Percentiles rank a stretch among this genome's conserved stretches.
Conservation (phyloP, 257 asterid species). For the Plantago ovata region DNA sequence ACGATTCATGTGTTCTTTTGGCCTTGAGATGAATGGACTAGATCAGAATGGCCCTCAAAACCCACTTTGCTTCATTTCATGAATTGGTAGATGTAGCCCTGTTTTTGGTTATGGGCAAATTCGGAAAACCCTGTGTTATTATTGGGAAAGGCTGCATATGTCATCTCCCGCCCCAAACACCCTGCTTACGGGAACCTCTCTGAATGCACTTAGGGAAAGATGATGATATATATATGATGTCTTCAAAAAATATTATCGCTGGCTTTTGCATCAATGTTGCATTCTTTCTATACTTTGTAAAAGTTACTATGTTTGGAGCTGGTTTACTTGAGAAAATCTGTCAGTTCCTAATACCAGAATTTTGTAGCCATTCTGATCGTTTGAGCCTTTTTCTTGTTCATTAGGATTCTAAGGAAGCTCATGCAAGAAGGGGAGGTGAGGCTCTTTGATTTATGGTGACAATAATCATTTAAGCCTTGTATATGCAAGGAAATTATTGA, state of each 20-base stretch:
- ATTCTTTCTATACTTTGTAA: background rate
- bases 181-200: no score
- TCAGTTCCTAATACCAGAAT: background rate
- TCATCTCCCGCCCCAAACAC: no score
- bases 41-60: no score
- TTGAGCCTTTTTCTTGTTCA: slow-evolving; percentile 26
- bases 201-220: no score
- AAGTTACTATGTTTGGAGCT: background rate
- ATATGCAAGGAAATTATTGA: slow-evolving; percentile 15
- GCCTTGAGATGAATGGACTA: no score
- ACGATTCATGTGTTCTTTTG: no score
- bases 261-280: background rate
- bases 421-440: slow-evolving; percentile 95
- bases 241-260: background rate
- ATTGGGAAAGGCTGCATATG: no score
- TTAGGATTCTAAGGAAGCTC: slow-evolving; percentile 93
- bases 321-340: background rate
- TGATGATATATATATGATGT: no score
- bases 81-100: no score
- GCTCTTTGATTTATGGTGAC: slow-evolving; percentile 16
- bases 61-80: no score
- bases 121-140: no score
- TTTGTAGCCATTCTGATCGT: slow-evolving; percentile 19
- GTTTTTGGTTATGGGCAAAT: no score
- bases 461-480: slow-evolving; percentile 16